phyloP scores from a whole-genome alignment of 257 asterid genomes.

The Schizonepeta tenuifolia region DNA sequence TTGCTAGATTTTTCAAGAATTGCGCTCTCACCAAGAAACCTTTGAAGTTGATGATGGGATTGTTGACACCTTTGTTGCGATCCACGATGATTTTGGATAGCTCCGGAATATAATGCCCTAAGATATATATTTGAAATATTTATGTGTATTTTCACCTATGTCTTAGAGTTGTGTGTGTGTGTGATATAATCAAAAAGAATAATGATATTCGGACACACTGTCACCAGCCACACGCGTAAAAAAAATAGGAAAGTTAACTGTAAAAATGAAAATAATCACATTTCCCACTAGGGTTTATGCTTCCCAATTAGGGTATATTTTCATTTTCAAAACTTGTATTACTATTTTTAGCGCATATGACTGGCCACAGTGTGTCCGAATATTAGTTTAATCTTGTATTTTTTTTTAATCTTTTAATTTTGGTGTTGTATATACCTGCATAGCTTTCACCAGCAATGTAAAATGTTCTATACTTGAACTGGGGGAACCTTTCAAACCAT shows the following conservation, averaged over 20 bases:
- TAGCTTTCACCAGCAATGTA: constrained; percentile 75
- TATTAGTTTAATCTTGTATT: neutral
- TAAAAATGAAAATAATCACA: no score
- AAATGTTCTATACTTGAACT: constrained; percentile 52
- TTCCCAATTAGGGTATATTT: no score
- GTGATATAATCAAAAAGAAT: no score
- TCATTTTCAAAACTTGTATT: no score
- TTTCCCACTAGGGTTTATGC: no score
- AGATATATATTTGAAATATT: neutral
- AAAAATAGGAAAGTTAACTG: no score
- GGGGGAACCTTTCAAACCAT: constrained; percentile 68
- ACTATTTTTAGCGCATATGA: no score
- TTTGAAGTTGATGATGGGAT: constrained; percentile 58
- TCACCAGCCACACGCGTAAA: no score
- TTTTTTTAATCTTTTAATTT: neutral
- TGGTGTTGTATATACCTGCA: constrained; percentile 48
- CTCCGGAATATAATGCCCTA: constrained; percentile 71
- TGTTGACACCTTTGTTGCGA: constrained; percentile 42
- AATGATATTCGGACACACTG: no score
- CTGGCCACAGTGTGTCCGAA: no score
- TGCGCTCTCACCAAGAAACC: constrained; percentile 58
- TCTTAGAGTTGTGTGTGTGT: neutral
- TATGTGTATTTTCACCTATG: neutral
- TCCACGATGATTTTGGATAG: constrained; percentile 53
- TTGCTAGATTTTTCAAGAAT: no score